phyloP scores from a whole-genome alignment of 139 green algal genomes.

The Raphidocelis subcapitata region DNA sequence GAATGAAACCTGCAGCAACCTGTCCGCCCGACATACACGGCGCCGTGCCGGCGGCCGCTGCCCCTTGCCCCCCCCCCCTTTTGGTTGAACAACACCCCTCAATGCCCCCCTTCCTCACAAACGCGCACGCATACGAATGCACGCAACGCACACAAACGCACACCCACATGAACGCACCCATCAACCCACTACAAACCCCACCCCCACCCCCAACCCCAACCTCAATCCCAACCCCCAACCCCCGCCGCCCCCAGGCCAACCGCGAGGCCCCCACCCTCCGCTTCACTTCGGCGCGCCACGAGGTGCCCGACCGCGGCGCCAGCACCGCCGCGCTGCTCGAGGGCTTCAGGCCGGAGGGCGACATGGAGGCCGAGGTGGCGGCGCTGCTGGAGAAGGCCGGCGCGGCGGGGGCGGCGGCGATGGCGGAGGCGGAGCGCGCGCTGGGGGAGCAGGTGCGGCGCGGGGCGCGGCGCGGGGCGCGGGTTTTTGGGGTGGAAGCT shows the following conservation, averaged over 20 bases:
- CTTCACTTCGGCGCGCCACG: slow-evolving; percentile 56
- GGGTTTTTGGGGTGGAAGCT: neutral
- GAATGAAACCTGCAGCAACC: too few relatives aligned
- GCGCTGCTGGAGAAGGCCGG: slow-evolving; percentile 73
- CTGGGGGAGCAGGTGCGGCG: slow-evolving; percentile 63
- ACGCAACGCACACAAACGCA: too few relatives aligned
- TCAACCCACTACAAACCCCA: too few relatives aligned
- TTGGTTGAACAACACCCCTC: too few relatives aligned
- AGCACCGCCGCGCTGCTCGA: slow-evolving; percentile 29
- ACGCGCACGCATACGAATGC: too few relatives aligned
- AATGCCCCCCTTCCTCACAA: too few relatives aligned
- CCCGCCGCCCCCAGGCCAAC: slow-evolving; percentile 77
- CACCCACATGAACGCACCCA: too few relatives aligned
- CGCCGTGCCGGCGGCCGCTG: too few relatives aligned
- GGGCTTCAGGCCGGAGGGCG: slow-evolving; percentile 26
- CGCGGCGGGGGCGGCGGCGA: slow-evolving; percentile 42
- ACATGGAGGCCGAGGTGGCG: slow-evolving; percentile 87
- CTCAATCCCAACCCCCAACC: too few relatives aligned
- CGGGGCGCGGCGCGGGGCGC: slow-evolving; percentile 1
- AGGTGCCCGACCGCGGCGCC: slow-evolving; percentile 22
- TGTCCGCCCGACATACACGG: too few relatives aligned
- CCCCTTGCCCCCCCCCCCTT: too few relatives aligned
- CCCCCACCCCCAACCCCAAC: too few relatives aligned
- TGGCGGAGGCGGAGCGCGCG: slow-evolving; percentile 70
- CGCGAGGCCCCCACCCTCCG: slow-evolving; percentile 86